These are phyloP conservation scores for Penicillium daleae DNA, from an alignment of 495 filamentous ascomycete genomes.

Conservation along the genomic window DNA sequence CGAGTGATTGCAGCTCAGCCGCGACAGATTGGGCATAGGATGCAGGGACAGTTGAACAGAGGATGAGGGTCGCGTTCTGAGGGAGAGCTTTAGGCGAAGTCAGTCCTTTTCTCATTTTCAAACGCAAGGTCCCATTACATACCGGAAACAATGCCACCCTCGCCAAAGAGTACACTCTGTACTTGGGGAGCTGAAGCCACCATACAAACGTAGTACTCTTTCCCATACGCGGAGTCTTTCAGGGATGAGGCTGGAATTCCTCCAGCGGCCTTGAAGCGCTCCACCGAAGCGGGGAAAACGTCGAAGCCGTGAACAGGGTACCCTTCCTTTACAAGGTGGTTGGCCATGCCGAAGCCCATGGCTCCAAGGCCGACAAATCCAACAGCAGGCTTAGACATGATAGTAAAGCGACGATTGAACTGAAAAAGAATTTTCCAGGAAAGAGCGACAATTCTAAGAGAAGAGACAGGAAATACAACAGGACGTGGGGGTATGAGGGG, in stretches of 20 bases:
- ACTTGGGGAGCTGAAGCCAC: constrained; percentile 77
- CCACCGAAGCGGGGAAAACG: constrained; percentile 72
- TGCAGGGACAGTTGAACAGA: constrained; percentile 76
- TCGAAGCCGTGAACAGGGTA: constrained; percentile 76
- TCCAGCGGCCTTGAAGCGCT: constrained; percentile 67
- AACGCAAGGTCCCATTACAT: constrained; percentile 1
- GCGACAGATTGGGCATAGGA: constrained; percentile 65
- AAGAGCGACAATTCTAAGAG: constrained; percentile 6
- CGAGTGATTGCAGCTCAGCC: constrained; percentile 52
- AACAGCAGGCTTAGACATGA: constrained; percentile 55
- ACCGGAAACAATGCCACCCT: constrained; percentile 57
- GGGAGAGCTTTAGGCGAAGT: constrained; percentile 46
- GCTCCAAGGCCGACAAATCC: constrained; percentile 85
- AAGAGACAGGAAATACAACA: neutral
- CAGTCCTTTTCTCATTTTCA: neutral
- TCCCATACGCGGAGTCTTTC: constrained; percentile 63
- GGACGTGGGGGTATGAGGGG: constrained; percentile 22
- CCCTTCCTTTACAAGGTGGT: constrained; percentile 69
- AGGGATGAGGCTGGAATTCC: constrained; percentile 65
- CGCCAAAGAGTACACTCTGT: constrained; percentile 65
- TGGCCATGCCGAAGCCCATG: constrained; percentile 90
- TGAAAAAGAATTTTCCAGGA: neutral
- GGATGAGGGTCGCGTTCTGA: constrained; percentile 62
- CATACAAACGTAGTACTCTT: constrained; percentile 72
- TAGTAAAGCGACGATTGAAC: neutral